Evolutionary conservation across 2,329 filamentous ascomycete genomes (phyloP).

Genomic region (Colletotrichum sidae): DNA sequence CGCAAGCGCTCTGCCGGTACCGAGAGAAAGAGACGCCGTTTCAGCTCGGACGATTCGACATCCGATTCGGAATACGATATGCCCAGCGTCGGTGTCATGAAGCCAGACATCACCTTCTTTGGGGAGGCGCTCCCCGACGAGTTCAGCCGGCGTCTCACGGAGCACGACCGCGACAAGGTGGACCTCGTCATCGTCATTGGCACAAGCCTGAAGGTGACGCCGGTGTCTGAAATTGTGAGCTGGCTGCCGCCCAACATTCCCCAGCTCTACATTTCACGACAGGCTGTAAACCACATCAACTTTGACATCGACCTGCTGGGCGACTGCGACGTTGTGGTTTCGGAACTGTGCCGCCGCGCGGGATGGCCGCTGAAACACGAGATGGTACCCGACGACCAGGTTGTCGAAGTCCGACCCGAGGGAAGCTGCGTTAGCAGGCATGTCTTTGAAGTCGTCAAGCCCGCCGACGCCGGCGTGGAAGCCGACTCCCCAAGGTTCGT

Average conservation of each 20-base stretch:
- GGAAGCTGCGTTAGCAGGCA: constrained; percentile 59
- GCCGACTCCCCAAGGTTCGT: neutral
- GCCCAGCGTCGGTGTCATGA: constrained; percentile 84
- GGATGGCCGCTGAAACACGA: constrained; percentile 85
- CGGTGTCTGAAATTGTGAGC: constrained; percentile 90
- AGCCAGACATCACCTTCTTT: constrained; percentile 98
- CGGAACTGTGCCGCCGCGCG: constrained; percentile 84
- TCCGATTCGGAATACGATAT: constrained; percentile 65
- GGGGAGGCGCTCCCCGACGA: constrained; percentile 88
- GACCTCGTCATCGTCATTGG: constrained; percentile 97
- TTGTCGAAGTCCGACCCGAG: constrained; percentile 65
- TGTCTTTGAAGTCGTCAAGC: constrained; percentile 45
- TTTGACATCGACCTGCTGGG: constrained; percentile 98
- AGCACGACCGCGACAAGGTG: constrained; percentile 81
- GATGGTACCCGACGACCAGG: constrained; percentile 80
- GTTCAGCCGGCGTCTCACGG: constrained; percentile 84
- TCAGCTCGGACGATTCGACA: constrained; percentile 50
- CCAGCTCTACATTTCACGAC: constrained; percentile 89
- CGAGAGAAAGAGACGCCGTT: constrained; percentile 53
- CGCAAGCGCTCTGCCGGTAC: constrained; percentile 53
- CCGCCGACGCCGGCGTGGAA: neutral
- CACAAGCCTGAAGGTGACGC: constrained; percentile 94
- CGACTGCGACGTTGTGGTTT: constrained; percentile 90
- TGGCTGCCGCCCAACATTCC: constrained; percentile 83
- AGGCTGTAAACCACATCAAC: constrained; percentile 87